phyloP scores from a whole-genome alignment of 306 rosid species.

The Comarum palustre region DNA sequence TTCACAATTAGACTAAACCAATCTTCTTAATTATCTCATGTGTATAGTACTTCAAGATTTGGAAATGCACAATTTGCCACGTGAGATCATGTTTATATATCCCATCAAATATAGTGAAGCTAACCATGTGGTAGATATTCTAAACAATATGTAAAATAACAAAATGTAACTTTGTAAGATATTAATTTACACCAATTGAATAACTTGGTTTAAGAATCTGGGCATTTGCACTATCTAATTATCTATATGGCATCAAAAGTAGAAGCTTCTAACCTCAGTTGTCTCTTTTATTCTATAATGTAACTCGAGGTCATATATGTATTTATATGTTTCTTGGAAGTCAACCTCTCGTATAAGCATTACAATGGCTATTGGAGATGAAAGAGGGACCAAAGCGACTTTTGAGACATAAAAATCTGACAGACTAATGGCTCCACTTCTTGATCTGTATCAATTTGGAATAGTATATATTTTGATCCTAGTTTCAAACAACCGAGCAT shows the following conservation, averaged over 20 bases:
- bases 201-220: not conserved
- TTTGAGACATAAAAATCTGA: conserved; percentile 4
- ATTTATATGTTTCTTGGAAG: not conserved
- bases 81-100: conserved; percentile 13
- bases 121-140: conserved; percentile 16
- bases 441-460: conserved; percentile 9
- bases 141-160: conserved; percentile 6
- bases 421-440: conserved; percentile 5
- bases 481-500: conserved; percentile 21
- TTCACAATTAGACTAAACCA: not conserved
- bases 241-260: not conserved
- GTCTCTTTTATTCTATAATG: not conserved
- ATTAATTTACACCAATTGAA: not conserved
- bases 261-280: not conserved
- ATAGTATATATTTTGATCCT: conserved; percentile 6
- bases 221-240: not conserved
- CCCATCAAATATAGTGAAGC: conserved; percentile 2
- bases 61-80: conserved; percentile 19
- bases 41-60: conserved; percentile 22
- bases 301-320: not conserved
- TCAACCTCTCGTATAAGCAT: not conserved
- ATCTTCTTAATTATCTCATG: conserved; percentile 3
- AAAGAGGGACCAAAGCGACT: not conserved
- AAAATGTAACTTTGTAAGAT: not conserved
- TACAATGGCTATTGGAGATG: not conserved